Evolutionary conservation across 2,329 filamentous ascomycete genomes (phyloP), one percentile per base, ranked within the genome.

Genomic region (Alternaria tenuissima): DNA sequence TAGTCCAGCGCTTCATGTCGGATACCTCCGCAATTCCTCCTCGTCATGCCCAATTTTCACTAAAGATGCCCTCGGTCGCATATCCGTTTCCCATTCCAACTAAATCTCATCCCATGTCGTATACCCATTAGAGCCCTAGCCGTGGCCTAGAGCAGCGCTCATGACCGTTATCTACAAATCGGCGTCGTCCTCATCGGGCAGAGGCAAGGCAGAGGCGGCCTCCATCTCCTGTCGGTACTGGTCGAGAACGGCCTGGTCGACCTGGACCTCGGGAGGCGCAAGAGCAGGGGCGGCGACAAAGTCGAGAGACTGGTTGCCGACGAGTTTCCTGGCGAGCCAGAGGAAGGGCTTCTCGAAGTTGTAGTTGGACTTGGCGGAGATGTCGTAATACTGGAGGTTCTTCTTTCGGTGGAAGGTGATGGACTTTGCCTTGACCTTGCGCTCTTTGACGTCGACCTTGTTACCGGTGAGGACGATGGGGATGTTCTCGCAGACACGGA

Each of bases 341-440:
- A 98, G 91, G 92, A 99, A 98, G 67, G 94, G 94, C 89, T 98
- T 99, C 90, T 98, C 94, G 83, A 98, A 98, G 90, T 98, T 98
- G 87, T 99, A 98, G 88, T 98, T 98, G 79, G 94, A 97, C 88
- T 98, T 99, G 84, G 95, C 95, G 42, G 93, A 97, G 81, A 98
- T 98, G 76, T 98, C 95, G 88, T 99, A 99, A 89, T 98, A 99
- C 85, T 99, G 95, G 54, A 99, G 90, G 85, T 98, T 99, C 91
- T 99, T 99, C 92, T 99, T 99, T 85, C 95, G 93, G 89, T 99
- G 95, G 92, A 99, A 99, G 72, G 95, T 99, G 84, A 99, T 99
- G 81, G 94, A 96, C 92, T 99, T 99, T 80, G 95, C 95, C 90
- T 99, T 99, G 81, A 99, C 95, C 87, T 99, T 99, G 83, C 95